Evolutionary conservation across 164 flowering plant genomes (phyloP).

Genomic region (Berberis vulgaris): DNA sequence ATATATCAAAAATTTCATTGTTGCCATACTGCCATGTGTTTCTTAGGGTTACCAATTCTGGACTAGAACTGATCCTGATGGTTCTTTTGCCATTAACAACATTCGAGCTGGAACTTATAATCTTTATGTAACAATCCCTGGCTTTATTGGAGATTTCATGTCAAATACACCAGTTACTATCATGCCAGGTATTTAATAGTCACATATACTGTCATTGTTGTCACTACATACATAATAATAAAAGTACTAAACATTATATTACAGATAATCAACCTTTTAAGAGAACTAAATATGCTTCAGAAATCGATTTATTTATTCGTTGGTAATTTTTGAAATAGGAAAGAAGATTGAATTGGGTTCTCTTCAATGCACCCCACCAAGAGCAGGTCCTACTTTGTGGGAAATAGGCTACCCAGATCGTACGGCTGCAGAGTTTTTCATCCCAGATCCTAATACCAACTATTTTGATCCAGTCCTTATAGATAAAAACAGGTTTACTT

Average conservation of each 20-base stretch:
- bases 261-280: too few species aligned
- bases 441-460: conserved; percentile 68
- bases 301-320: too few species aligned
- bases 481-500: conserved; percentile 46
- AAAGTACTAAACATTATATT: background rate
- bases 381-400: conserved; percentile 82
- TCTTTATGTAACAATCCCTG: conserved; percentile 73
- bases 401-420: conserved; percentile 90
- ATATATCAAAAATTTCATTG: too few species aligned
- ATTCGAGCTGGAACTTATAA: conserved; percentile 53
- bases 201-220: too few species aligned
- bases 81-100: conserved; percentile 42
- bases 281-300: too few species aligned
- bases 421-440: conserved; percentile 63
- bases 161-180: conserved; percentile 29
- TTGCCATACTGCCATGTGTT: background rate
- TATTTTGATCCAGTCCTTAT: conserved; percentile 51
- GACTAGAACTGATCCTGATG: conserved; percentile 42
- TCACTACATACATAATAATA: too few species aligned
- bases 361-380: conserved; percentile 55
- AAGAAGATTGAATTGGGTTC: conserved; percentile 39
- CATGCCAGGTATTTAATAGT: conserved; percentile 34
- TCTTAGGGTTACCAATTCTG: conserved; percentile 80
- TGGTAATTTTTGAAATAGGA: conserved; percentile 27
- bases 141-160: conserved; percentile 65